Percentiles rank a stretch among this genome's conserved stretches.
Evolutionary conservation across 2,329 filamentous ascomycete species (phyloP).

Genomic region (Alternaria gaisen): DNA sequence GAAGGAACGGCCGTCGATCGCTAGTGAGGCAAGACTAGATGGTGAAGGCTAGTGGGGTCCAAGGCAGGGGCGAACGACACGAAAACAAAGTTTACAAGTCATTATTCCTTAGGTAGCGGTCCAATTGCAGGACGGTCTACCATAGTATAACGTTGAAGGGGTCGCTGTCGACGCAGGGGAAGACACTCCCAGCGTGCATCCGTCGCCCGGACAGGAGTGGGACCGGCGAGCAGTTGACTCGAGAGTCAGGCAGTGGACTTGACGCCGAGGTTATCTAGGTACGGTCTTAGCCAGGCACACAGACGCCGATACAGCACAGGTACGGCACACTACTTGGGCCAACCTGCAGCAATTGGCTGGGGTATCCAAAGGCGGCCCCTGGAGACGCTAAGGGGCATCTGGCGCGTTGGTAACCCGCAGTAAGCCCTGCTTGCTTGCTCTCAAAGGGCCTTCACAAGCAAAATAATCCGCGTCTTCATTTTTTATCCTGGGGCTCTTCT

Average conservation of each 20-base stretch:
- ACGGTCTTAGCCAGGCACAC: slow-evolving; percentile 6
- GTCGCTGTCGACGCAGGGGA: slow-evolving; percentile 1
- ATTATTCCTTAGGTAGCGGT: not conserved
- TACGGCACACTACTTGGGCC: slow-evolving; percentile 5
- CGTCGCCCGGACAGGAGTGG: not conserved
- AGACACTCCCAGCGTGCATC: not conserved
- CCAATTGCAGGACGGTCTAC: not conserved
- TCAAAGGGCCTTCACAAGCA: slow-evolving; percentile 15
- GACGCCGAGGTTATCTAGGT: slow-evolving; percentile 3
- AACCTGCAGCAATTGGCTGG: slow-evolving; percentile 14
- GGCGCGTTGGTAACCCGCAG: slow-evolving; percentile 18
- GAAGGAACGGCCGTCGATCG: slow-evolving; percentile 6
- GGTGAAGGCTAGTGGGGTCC: not conserved
- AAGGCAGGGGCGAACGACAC: slow-evolving; percentile 1
- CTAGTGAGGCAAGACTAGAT: slow-evolving; percentile 6
- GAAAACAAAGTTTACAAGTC: slow-evolving; percentile 1
- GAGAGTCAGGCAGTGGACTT: not conserved
- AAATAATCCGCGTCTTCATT: slow-evolving; percentile 19
- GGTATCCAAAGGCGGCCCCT: slow-evolving; percentile 15
- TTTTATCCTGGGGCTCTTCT: slow-evolving; percentile 4
- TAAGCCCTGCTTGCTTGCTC: slow-evolving; percentile 4
- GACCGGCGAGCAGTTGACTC: slow-evolving; percentile 8
- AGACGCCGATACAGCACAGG: slow-evolving; percentile 4
- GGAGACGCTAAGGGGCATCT: slow-evolving; percentile 21
- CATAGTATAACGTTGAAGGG: not conserved